Conservation (phyloP, 352 stramenopile genomes). For the Globisporangium nagaii region DNA sequence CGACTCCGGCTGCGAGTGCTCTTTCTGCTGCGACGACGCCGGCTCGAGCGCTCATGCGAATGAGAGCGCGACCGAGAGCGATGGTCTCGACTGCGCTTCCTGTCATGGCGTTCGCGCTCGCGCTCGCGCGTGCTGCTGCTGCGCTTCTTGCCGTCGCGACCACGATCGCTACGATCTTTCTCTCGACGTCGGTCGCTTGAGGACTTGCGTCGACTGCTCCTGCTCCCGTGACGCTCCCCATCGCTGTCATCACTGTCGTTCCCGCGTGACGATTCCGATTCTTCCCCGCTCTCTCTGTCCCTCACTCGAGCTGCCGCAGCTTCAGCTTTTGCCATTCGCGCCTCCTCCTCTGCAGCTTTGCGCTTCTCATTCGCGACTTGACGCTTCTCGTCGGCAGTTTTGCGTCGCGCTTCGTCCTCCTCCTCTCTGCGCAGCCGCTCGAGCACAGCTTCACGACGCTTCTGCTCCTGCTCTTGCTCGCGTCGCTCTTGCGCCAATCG, state of each 20-base stretch:
- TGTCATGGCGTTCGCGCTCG: conserved; percentile 10
- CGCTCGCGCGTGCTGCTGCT: conserved; percentile 11
- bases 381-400: conserved; percentile 3
- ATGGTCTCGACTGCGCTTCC: conserved; percentile 14
- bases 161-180: conserved; percentile 1
- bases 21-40: conserved; percentile 4
- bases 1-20: conserved; percentile 19
- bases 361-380: conserved; percentile 8
- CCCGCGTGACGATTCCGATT: too few species aligned
- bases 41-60: conserved; percentile 24
- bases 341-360: neutral
- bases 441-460: conserved; percentile 21
- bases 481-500: conserved; percentile 34
- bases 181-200: neutral
- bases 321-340: conserved; percentile 2
- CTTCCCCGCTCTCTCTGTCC: conserved; percentile 2
- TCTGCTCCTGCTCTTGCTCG: conserved; percentile 26
- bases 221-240: neutral
- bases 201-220: neutral
- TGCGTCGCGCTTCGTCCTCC: conserved; percentile 17
- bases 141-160: neutral
- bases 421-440: conserved; percentile 22
- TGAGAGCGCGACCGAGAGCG: conserved; percentile 17
- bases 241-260: too few species aligned
- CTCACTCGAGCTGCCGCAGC: neutral